Evolutionary conservation across 1,139 yeast species (phyloP).

Genomic region (Lodderomyces oxycetoniae): DNA sequence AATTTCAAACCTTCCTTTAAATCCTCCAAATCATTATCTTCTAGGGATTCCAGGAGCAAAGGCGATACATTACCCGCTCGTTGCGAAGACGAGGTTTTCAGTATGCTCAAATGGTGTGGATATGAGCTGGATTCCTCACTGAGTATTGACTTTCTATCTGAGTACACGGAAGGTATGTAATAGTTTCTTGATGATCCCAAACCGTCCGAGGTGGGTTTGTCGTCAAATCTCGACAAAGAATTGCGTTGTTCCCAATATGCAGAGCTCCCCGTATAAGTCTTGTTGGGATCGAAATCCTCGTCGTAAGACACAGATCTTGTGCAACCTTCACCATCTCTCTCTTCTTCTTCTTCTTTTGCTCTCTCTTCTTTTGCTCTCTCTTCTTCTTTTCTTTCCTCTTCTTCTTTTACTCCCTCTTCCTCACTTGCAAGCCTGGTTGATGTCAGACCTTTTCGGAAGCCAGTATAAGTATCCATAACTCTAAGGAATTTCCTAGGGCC

Average conservation of each 20-base stretch:
- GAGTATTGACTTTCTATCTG: constrained; percentile 4
- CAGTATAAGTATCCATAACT: too few species aligned
- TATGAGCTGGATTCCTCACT: constrained; percentile 4
- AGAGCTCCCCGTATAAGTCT: constrained; percentile 9
- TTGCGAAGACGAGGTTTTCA: background rate
- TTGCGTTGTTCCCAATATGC: too few species aligned
- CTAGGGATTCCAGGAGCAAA: constrained; percentile 5
- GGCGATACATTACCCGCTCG: constrained; percentile 4
- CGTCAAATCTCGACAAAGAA: too few species aligned
- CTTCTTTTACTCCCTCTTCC: too few species aligned
- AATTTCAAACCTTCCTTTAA: constrained; percentile 33
- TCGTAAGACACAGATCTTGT: constrained; percentile 6
- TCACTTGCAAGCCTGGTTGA: too few species aligned
- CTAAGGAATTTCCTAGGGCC: too few species aligned
- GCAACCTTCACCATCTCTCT: too few species aligned
- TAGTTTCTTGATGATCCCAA: background rate
- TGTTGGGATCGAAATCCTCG: constrained; percentile 13
- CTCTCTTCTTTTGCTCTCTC: too few species aligned
- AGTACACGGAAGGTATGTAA: background rate
- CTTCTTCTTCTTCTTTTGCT: too few species aligned
- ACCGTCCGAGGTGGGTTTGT: too few species aligned
- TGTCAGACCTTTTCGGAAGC: too few species aligned
- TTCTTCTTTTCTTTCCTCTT: too few species aligned
- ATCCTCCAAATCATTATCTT: constrained; percentile 30
- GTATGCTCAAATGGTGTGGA: background rate